Base-by-base conservation (phyloP, 208 protist genomes). In the Leishmania braziliensis region DNA sequence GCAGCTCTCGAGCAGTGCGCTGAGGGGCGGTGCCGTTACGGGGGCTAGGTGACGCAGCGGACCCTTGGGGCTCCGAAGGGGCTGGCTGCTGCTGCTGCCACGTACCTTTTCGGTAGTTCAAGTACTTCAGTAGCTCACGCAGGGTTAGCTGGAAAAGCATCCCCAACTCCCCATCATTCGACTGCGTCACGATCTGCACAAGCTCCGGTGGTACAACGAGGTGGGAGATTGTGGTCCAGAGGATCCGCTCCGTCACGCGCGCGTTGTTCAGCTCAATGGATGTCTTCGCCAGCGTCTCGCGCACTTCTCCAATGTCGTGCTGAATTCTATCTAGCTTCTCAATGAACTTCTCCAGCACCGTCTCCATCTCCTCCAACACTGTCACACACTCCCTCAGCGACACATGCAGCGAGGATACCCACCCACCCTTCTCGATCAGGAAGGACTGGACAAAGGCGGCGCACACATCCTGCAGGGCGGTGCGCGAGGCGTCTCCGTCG, bases 191-290 rank as follows among this genome's bases (percentile, higher is more conserved):
- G 23, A 95, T 88, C 74, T 91, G 92, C 78, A 97, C 91, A 0
- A 96, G 84, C 70, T 96, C 92, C 0, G 94, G 94, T 3, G 94
- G 91, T 29, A 97, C 85, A 14, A 97, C 86, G 33, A 95, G 79
- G 39, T 86, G 84, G 0, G 87, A 90, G 26, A 95, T 84, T 18
- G 88, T 85, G 43, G 71, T 77, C 86, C 90, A 93, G 77, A 97
- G 74, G 33, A 94, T 78, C 60, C 75, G 77, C 78, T 96, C 92
- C 70, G 90, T 82, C 36, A 53, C 58, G 3, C 83, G 80, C 12
- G 86, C 84, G 77, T 96, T 95, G 60, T 23, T 63, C 20, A 96
- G 88, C 73, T 87, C 74, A 18, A 91, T 77, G 0, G 87, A 86
- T 29, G 88, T 91, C 26, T 78, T 75, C 26, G 89, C 84, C 20